Evolutionary conservation across 2,329 filamentous ascomycete genomes (phyloP).

Genomic region (Endothia cerciana): DNA sequence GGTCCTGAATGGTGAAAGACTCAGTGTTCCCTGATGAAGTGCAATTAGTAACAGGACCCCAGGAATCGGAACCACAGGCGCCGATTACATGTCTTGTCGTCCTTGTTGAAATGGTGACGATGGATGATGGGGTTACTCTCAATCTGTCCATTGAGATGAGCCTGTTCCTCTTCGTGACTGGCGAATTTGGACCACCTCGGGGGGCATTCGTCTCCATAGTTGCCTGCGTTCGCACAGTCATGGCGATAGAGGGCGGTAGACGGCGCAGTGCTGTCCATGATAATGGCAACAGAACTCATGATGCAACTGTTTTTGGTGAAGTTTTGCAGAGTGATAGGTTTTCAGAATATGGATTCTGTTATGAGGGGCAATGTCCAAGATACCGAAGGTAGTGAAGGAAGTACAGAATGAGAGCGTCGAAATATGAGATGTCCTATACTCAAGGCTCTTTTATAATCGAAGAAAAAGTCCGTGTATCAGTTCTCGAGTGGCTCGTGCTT

Average conservation of each 20-base stretch:
- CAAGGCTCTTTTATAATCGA: neutral
- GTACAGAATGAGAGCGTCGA: neutral
- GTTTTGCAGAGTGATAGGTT: neutral
- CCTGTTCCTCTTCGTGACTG: conserved; percentile 36
- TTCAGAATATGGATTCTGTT: neutral
- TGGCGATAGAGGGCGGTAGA: conserved; percentile 33
- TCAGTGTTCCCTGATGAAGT: conserved; percentile 34
- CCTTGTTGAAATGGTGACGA: conserved; percentile 32
- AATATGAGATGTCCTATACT: neutral
- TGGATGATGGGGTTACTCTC: conserved; percentile 39
- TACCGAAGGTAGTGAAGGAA: neutral
- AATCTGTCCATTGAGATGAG: conserved; percentile 33
- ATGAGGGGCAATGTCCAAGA: neutral
- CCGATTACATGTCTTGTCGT: conserved; percentile 33
- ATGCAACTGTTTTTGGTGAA: neutral
- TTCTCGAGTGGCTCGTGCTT: neutral
- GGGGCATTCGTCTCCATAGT: conserved; percentile 30
- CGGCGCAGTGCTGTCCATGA: neutral
- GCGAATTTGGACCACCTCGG: conserved; percentile 37
- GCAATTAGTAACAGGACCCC: neutral
- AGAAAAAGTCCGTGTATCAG: too few relatives aligned
- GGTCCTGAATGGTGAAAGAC: conserved; percentile 40
- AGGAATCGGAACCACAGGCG: neutral
- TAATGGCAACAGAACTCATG: conserved; percentile 12
- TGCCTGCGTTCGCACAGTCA: conserved; percentile 30